These are phyloP conservation scores for Phialocephala sp. DNA, from an alignment of 2,329 filamentous ascomycete species.

Conservation along the genomic window DNA sequence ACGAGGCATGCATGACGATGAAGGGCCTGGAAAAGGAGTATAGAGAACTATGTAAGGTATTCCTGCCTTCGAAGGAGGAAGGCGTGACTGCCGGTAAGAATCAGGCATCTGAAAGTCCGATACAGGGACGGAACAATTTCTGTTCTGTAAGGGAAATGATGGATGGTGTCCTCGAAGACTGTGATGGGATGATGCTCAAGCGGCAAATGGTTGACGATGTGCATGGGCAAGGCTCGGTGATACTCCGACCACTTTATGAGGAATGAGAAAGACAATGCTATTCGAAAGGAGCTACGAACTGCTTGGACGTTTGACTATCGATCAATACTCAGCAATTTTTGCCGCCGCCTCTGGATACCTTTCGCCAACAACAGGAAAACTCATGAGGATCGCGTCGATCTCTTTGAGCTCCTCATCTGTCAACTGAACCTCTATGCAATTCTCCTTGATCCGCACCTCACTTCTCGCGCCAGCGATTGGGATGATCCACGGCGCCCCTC, in stretches of 20 bases:
- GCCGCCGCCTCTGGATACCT: slow-evolving; percentile 26
- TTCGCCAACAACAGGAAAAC: slow-evolving; percentile 28
- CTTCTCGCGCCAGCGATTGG: slow-evolving; percentile 43
- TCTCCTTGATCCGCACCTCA: slow-evolving; percentile 41
- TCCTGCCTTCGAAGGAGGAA: neutral
- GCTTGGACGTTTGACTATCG: neutral
- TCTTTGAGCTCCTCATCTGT: slow-evolving; percentile 40
- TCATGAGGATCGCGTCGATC: slow-evolving; percentile 38
- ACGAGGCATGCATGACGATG: neutral
- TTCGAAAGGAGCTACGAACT: neutral
- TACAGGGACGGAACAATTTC: neutral
- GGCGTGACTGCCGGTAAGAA: neutral
- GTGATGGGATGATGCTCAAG: neutral
- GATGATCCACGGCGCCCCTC: slow-evolving; percentile 34
- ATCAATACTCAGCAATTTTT: slow-evolving; percentile 23
- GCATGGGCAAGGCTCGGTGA: neutral
- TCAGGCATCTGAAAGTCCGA: neutral
- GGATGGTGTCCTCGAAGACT: neutral
- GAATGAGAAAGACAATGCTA: neutral
- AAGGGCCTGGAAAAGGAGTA: neutral
- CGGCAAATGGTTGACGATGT: neutral
- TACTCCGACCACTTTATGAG: neutral
- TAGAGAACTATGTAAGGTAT: neutral
- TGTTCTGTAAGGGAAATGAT: slow-evolving; percentile 4
- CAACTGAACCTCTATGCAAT: slow-evolving; percentile 38